Conservation (phyloP, 2,329 filamentous ascomycete genomes). For the Dactylellina haptotyla region DNA sequence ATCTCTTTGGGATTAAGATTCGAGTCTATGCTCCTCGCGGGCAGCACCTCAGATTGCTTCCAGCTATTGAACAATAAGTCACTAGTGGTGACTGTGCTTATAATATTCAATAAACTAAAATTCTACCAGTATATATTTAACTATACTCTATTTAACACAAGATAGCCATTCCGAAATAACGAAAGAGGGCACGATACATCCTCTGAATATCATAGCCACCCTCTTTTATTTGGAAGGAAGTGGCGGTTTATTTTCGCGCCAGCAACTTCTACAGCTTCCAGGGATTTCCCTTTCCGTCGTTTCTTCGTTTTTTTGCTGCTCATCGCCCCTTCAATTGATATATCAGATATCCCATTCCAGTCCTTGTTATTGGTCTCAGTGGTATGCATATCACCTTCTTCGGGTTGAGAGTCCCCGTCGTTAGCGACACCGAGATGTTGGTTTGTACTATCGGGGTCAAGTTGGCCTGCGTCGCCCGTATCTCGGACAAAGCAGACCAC, state of each 20-base stretch:
- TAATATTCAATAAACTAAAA: too few relatives aligned
- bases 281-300: not conserved
- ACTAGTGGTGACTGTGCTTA: too few relatives aligned
- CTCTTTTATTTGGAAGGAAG: slow-evolving; percentile 33
- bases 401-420: not conserved
- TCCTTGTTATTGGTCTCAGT: slow-evolving; percentile 15
- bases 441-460: not conserved
- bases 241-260: slow-evolving; percentile 13
- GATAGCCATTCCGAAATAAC: too few relatives aligned
- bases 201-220: slow-evolving; percentile 29
- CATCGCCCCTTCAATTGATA: not conserved
- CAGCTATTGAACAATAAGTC: too few relatives aligned
- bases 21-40: too few relatives aligned
- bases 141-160: too few relatives aligned
- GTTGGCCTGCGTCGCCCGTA: not conserved
- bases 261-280: not conserved
- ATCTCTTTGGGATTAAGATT: too few relatives aligned
- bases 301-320: not conserved
- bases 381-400: too few relatives aligned
- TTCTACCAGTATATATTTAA: too few relatives aligned
- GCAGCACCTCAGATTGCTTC: too few relatives aligned
- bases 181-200: too few relatives aligned
- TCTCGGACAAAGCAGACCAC: slow-evolving; percentile 45
- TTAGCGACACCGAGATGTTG: too few relatives aligned
- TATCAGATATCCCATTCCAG: slow-evolving; percentile 36